These are phyloP conservation scores for Coemansia sp. DNA, from an alignment of 192 early-diverging fungal species.

Conservation along the genomic window DNA sequence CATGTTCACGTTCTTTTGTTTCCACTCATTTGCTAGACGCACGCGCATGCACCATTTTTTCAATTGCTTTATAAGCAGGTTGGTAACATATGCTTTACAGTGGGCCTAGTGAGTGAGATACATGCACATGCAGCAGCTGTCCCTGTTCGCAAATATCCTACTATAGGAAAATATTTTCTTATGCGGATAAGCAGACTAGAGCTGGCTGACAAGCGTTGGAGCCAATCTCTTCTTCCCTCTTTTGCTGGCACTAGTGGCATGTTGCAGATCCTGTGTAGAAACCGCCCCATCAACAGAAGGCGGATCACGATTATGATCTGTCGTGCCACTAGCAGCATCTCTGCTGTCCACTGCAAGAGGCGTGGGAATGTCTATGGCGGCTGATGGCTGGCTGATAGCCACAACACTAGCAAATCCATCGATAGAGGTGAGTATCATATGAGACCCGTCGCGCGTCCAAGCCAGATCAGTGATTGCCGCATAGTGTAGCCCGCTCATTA, in stretches of 20 bases:
- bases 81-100: background rate
- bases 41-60: background rate
- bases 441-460: slow-evolving; percentile 78
- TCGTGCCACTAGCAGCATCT: background rate
- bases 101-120: background rate
- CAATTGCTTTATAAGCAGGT: background rate
- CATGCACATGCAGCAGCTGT: background rate
- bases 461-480: slow-evolving; percentile 85
- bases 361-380: slow-evolving; percentile 11
- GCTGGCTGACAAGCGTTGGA: slow-evolving; percentile 39
- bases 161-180: background rate
- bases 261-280: background rate
- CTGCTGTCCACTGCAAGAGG: background rate
- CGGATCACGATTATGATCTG: background rate
- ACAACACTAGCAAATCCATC: slow-evolving; percentile 87
- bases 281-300: slow-evolving; percentile 1
- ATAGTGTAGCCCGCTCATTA: slow-evolving; percentile 80
- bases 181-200: slow-evolving; percentile 8
- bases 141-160: slow-evolving; percentile 1
- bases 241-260: background rate
- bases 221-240: slow-evolving; percentile 39
- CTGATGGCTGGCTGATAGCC: slow-evolving; percentile 60
- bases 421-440: slow-evolving; percentile 71
- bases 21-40: background rate
- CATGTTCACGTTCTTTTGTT: background rate